phyloP scores from a whole-genome alignment of 495 filamentous ascomycete genomes.

The Gamarada debralockiae region DNA sequence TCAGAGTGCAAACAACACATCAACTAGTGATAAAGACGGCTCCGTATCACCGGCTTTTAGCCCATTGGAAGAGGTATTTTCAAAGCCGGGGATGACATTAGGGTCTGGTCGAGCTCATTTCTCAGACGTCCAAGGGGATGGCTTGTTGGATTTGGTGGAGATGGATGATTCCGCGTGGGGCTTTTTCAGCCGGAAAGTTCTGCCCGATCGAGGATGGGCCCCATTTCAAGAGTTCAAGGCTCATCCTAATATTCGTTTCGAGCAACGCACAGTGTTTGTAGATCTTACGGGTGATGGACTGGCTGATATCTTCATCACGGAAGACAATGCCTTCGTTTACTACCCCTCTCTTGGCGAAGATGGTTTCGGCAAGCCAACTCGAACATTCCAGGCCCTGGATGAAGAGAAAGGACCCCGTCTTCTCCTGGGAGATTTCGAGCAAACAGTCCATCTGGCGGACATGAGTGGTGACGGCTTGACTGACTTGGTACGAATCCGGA shows the following conservation, averaged over 20 bases:
- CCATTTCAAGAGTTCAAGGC: not conserved
- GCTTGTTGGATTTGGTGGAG: not conserved
- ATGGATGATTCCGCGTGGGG: not conserved
- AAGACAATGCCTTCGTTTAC: slow-evolving; percentile 12
- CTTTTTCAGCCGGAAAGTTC: not conserved
- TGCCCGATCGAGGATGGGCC: not conserved
- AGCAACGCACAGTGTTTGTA: slow-evolving; percentile 12
- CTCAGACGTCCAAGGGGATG: not conserved
- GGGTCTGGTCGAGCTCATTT: not conserved
- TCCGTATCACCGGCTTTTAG: not conserved
- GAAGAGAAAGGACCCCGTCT: slow-evolving; percentile 9
- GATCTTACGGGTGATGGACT: slow-evolving; percentile 30
- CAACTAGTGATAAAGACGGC: not conserved
- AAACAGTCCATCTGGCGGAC: slow-evolving; percentile 23
- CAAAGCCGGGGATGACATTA: not conserved
- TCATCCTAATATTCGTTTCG: slow-evolving; percentile 1
- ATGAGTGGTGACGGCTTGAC: slow-evolving; percentile 32
- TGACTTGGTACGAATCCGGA: slow-evolving; percentile 27
- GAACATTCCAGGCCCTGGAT: not conserved
- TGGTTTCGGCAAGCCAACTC: not conserved
- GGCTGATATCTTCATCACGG: slow-evolving; percentile 24
- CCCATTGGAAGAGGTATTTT: not conserved
- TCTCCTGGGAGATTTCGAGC: not conserved
- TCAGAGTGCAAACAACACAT: not conserved
- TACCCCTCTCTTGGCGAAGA: slow-evolving; percentile 15